Evolutionary conservation across 306 rosid species (phyloP).

Genomic region (Rosa lucieae): DNA sequence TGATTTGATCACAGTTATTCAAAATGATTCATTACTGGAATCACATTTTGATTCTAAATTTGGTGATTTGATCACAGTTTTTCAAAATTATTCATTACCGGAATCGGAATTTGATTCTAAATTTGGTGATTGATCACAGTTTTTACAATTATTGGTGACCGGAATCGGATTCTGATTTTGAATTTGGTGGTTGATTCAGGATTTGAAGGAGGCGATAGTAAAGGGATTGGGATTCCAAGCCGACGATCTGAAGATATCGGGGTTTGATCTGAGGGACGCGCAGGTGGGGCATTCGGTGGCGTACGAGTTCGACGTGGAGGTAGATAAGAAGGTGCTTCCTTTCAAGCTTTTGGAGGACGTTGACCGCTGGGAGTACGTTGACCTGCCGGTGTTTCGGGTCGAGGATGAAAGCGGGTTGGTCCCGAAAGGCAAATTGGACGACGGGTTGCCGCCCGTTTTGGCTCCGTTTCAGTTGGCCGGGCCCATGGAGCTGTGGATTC

Average conservation of each 20-base stretch:
- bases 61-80: neutral
- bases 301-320: slow-evolving; percentile 77
- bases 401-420: slow-evolving; percentile 51
- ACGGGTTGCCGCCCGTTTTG: slow-evolving; percentile 70
- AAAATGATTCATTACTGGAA: neutral
- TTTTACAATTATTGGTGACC: neutral
- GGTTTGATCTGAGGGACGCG: slow-evolving; percentile 79
- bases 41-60: too few relatives aligned
- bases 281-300: slow-evolving; percentile 81
- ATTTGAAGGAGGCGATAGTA: slow-evolving; percentile 74
- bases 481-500: slow-evolving; percentile 97
- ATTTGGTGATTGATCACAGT: neutral
- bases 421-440: slow-evolving; percentile 30
- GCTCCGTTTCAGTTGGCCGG: slow-evolving; percentile 96
- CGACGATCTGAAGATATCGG: slow-evolving; percentile 65
- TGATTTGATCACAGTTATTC: too few relatives aligned
- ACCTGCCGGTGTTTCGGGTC: slow-evolving; percentile 73
- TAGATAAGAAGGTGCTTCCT: slow-evolving; percentile 67
- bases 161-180: neutral
- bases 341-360: slow-evolving; percentile 84
- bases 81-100: neutral
- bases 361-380: slow-evolving; percentile 85
- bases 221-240: slow-evolving; percentile 68
- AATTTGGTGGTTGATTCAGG: slow-evolving; percentile 40
- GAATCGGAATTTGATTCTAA: too few relatives aligned